Percentiles rank a stretch among this genome's conserved stretches.
phyloP scores from a whole-genome alignment of 225 moss, liverwort and hornwort genomes.

The Neckera pumila region DNA sequence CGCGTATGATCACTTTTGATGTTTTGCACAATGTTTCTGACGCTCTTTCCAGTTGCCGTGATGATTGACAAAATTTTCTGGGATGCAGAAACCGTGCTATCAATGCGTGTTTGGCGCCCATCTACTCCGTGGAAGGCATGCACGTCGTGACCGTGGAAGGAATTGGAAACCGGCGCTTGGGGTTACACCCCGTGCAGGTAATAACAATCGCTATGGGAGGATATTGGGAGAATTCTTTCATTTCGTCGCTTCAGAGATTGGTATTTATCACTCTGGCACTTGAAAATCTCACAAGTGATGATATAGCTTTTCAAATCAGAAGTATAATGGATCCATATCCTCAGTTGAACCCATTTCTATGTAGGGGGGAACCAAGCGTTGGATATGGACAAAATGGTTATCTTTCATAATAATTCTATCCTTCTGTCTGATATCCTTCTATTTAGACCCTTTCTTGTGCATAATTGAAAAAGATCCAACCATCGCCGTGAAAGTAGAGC shows the following conservation, averaged over 20 bases:
- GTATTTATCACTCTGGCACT: not conserved
- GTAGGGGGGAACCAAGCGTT: not conserved
- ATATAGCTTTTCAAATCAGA: no score
- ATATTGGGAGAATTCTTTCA: no score
- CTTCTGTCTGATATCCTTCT: not conserved
- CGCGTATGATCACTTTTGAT: not conserved
- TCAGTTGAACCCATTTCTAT: not conserved
- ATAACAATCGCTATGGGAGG: not conserved
- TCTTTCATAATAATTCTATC: not conserved
- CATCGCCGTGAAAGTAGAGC: not conserved
- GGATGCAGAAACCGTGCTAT: constrained; percentile 74
- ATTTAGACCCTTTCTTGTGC: not conserved
- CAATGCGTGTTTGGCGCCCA: constrained; percentile 88
- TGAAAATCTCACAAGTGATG: not conserved
- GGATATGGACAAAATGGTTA: not conserved
- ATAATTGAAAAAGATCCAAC: not conserved
- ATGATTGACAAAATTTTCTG: not conserved
- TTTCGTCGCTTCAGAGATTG: not conserved
- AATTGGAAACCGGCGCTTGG: constrained; percentile 75
- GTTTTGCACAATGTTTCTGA: not conserved
- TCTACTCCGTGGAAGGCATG: constrained; percentile 95
- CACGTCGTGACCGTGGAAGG: constrained; percentile 96
- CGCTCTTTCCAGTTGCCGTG: not conserved
- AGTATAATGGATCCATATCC: not conserved
- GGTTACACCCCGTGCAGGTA: constrained; percentile 94